These are phyloP conservation scores for Pythium aristosporum DNA, from an alignment of 352 stramenopile genomes.

Conservation along the genomic window DNA sequence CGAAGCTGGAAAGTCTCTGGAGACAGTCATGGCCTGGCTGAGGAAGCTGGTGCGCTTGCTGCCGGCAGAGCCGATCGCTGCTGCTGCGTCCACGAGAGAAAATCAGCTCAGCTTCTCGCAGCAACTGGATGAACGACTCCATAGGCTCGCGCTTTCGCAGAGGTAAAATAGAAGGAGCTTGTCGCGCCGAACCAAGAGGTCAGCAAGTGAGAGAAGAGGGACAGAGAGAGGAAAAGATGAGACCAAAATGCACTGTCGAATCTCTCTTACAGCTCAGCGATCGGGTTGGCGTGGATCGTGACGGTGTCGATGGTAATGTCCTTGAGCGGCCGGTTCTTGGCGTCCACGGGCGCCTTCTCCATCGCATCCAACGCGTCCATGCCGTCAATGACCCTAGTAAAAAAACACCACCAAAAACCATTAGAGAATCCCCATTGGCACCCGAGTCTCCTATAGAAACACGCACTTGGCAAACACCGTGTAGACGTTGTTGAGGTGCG, in stretches of 20 bases:
- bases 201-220: too few relatives aligned
- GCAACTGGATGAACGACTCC: conserved; percentile 11
- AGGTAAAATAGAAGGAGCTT: too few relatives aligned
- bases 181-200: too few relatives aligned
- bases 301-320: conserved; percentile 88
- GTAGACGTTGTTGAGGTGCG: conserved; percentile 98
- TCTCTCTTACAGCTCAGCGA: conserved; percentile 56
- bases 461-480: conserved; percentile 95
- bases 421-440: conserved; percentile 2
- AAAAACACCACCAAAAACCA: conserved; percentile 26
- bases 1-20: conserved; percentile 3
- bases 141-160: too few relatives aligned
- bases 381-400: conserved; percentile 89
- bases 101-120: conserved; percentile 1
- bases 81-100: background rate
- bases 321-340: conserved; percentile 88
- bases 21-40: conserved; percentile 37
- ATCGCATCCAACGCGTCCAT: conserved; percentile 97
- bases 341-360: conserved; percentile 92
- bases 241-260: background rate
- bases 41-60: conserved; percentile 57
- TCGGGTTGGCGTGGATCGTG: conserved; percentile 93
- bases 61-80: conserved; percentile 31
- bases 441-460: background rate
- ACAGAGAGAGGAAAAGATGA: too few relatives aligned